Base-by-base conservation (phyloP, 2,329 filamentous ascomycete genomes). In the Lachnellula arida region DNA sequence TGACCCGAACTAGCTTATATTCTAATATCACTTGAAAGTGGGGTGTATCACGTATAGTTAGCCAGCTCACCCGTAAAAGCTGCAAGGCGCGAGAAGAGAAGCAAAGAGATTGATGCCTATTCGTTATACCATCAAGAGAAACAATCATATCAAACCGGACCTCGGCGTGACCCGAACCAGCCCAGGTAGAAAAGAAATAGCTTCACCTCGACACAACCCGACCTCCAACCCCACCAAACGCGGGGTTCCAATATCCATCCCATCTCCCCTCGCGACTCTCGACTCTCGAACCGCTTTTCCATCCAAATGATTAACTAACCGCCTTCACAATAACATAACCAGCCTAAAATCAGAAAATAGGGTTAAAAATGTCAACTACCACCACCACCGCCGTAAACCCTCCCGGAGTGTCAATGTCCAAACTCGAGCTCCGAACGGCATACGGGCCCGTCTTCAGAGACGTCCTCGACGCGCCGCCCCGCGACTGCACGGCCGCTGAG, bases 391-490 rank as follows among this genome's bases (percentile, higher is more conserved):
- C 28, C 28, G 2, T 32, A 14, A 17, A 51, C 14, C 2, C 57
- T 5, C 59, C 65, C 5, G 54, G n/a, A n/a, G n/a, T n/a, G n/a
- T n/a, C 63, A 44, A 70, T 68, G 28, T 72, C 72, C 5, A 74
- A 76, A 55, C 65, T 78, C 15, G 74, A 78, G 55, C 71, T 78
- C 2, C 69, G 74, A 35, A 76, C 74, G 1, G 72, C 74, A 0
- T 73, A 73, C 37, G 76, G 75, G 1, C 72, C 74, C 1, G 75
- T 75, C 35, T 77, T 68, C 60, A 72, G 76, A 22, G 68, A 74
- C 55, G 67, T 78, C 2, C 71, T 74, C 15, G 73, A 68, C 23
- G 70, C 70, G 1, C 70, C 74, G 7, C 73, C 75, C 3, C 68
- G 75, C 22, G 67, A 70, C 28, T 73, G 73, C 37, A 72, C 70